A percentile compares a stretch with the other conserved stretches of the same genome.
Conservation (phyloP, 1,139 yeast genomes). For the Taphrina sp. region DNA sequence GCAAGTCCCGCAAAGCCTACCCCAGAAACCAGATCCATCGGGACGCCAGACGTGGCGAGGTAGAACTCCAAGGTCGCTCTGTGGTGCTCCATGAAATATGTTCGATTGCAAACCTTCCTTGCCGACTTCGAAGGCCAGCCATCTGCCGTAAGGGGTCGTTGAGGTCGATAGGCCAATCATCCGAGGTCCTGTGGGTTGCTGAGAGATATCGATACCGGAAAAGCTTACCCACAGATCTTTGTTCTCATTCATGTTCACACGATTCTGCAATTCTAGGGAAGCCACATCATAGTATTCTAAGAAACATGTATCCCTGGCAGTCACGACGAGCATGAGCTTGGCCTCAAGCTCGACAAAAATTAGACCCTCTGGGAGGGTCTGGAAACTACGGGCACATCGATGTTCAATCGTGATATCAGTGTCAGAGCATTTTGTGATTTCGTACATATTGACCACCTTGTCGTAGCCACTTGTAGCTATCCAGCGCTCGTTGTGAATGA, state of each 20-base stretch:
- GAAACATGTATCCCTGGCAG: conserved; percentile 54
- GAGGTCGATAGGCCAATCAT: conserved; percentile 56
- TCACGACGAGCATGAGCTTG: not conserved
- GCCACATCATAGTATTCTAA: conserved; percentile 49
- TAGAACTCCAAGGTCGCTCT: conserved; percentile 51
- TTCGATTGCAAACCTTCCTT: conserved; percentile 55
- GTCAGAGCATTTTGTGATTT: not conserved
- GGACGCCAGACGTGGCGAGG: conserved; percentile 29
- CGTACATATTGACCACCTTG: conserved; percentile 43
- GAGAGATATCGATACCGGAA: conserved; percentile 55
- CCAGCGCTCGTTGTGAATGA: conserved; percentile 43
- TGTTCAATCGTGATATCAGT: not conserved
- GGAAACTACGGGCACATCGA: not conserved
- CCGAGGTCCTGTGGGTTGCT: conserved; percentile 41
- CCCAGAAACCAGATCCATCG: conserved; percentile 29
- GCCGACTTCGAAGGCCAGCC: conserved; percentile 46
- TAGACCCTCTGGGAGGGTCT: conserved; percentile 11
- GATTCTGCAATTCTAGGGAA: conserved; percentile 46
- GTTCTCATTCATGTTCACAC: conserved; percentile 69
- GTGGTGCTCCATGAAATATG: conserved; percentile 62
- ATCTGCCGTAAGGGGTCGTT: conserved; percentile 71
- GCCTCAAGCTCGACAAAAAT: conserved; percentile 1
- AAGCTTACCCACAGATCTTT: conserved; percentile 69
- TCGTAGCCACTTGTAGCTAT: conserved; percentile 68
- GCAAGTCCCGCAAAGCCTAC: too few species aligned